Evolutionary conservation across 73 alveolate genomes (phyloP), one percentile per base, ranked within the genome.

Genomic region (Paramecium pentaurelia): DNA sequence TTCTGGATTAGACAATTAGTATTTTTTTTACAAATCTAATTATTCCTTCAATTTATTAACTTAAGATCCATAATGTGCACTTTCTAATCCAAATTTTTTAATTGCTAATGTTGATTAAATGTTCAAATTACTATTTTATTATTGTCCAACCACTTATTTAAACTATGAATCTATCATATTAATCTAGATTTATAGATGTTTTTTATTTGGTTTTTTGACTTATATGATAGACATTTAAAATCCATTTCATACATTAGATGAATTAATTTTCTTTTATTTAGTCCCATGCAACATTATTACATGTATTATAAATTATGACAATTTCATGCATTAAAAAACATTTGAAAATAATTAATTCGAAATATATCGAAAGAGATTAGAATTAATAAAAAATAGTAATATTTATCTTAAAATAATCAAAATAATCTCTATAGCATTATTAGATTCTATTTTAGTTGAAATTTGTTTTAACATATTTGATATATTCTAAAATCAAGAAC

Each of bases 21-120:
- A 73, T 73, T 73, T 73, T 22, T 73, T 73, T 73, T 37, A 73
- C n/a, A 73, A 73, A 73, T 73, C 87, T 8, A 40, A 73, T 73
- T 34, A 6, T 12, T 73, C 87, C 18, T 73, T 73, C 14, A 37
- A 34, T 22, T 0, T 73, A 36, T 20, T 34, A 4, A 44, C 38
- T 37, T 8, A 11, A 20, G 60, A 73, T 73, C 58, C 87, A 14
- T 73, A 73, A 73, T 37, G 58, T 34, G 58, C 58, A 11, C 58
- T 73, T 12, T 32, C 87, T 73, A 73, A 73, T n/a, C 87, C 87
- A 30, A 32, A 73, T 37, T 73, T 73, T n/a, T 22, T 73, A 36
- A 38, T 73, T 5, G 2, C 54, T 0, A 73, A 73, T n/a, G 34
- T 73, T 10, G 18, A 73, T 30, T 32, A 73, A 73, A 34, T 73